Evolutionary conservation across 805 yeast genomes (phyloP).

Genomic region (Myxozyma monticola): DNA sequence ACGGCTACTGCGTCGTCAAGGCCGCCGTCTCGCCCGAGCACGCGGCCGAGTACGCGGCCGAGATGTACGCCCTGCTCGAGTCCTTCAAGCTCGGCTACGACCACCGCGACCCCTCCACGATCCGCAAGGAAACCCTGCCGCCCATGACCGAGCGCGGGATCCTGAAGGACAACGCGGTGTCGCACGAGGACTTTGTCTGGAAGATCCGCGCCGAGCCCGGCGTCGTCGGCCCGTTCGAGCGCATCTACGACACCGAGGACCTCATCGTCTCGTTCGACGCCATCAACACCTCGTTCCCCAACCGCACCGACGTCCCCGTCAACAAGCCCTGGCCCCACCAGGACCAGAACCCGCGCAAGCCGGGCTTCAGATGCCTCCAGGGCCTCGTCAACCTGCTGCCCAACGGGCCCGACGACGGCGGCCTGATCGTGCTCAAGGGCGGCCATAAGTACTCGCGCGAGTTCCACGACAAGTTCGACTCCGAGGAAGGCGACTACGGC

Average conservation of each 20-base stretch:
- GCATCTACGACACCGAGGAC: constrained; percentile 14
- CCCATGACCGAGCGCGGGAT: constrained; percentile 8
- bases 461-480: constrained; percentile 7
- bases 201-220: constrained; percentile 19
- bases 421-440: constrained; percentile 16
- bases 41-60: constrained; percentile 14
- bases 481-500: background rate
- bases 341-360: constrained; percentile 16
- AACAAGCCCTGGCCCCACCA: constrained; percentile 23
- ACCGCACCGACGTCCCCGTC: constrained; percentile 12
- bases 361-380: constrained; percentile 20
- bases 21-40: constrained; percentile 20
- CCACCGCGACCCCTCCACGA: constrained; percentile 14
- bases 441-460: constrained; percentile 15
- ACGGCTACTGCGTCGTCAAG: constrained; percentile 23
- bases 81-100: constrained; percentile 21
- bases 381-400: constrained; percentile 21
- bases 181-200: constrained; percentile 25
- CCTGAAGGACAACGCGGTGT: constrained; percentile 4
- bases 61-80: constrained; percentile 11
- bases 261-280: constrained; percentile 22
- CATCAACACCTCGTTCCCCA: constrained; percentile 13
- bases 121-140: constrained; percentile 10
- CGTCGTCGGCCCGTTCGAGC: constrained; percentile 15
- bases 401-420: constrained; percentile 23